A percentile compares a stretch with the other conserved stretches of the same genome.
These are phyloP conservation scores for Calonectria multiphialidica DNA, from an alignment of 2,329 filamentous ascomycete genomes.

Conservation along the genomic window DNA sequence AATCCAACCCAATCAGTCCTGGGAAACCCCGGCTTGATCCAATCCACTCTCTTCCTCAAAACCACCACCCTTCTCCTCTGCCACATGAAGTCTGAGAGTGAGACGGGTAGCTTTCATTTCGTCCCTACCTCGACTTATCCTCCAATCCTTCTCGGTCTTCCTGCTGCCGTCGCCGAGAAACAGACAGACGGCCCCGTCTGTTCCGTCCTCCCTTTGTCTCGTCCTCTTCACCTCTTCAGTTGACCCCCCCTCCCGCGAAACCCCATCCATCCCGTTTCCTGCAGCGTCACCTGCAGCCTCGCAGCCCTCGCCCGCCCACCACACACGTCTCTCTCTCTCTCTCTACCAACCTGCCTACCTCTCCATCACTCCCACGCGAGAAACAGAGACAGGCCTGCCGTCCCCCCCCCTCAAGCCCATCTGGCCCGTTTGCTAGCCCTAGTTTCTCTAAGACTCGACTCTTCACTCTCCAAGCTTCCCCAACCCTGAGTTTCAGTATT, in stretches of 20 bases:
- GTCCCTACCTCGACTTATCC: slow-evolving; percentile 25
- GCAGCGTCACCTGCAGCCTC: slow-evolving; percentile 27
- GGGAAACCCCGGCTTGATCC: slow-evolving; percentile 15
- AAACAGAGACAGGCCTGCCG: neutral
- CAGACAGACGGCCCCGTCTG: slow-evolving; percentile 18
- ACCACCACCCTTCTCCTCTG: slow-evolving; percentile 30
- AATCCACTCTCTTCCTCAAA: slow-evolving; percentile 26
- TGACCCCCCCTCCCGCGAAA: neutral
- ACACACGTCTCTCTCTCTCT: too few species aligned
- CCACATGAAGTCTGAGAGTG: slow-evolving; percentile 33
- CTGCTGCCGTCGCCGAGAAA: slow-evolving; percentile 18
- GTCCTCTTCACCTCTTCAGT: neutral
- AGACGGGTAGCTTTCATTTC: slow-evolving; percentile 30
- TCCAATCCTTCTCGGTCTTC: slow-evolving; percentile 13
- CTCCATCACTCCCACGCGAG: neutral
- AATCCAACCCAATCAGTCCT: slow-evolving; percentile 27
- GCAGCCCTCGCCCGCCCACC: slow-evolving; percentile 5
- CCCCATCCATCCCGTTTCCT: slow-evolving; percentile 18
- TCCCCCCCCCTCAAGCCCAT: slow-evolving; percentile 6
- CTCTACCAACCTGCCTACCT: neutral
- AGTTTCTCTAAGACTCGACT: slow-evolving; percentile 9
- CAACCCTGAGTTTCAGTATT: slow-evolving; percentile 33
- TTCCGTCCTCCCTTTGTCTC: slow-evolving; percentile 8
- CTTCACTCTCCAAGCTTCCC: slow-evolving; percentile 25
- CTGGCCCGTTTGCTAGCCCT: neutral